Evolutionary conservation across 495 filamentous ascomycete genomes (phyloP).

Genomic region (Neurospora sp.): DNA sequence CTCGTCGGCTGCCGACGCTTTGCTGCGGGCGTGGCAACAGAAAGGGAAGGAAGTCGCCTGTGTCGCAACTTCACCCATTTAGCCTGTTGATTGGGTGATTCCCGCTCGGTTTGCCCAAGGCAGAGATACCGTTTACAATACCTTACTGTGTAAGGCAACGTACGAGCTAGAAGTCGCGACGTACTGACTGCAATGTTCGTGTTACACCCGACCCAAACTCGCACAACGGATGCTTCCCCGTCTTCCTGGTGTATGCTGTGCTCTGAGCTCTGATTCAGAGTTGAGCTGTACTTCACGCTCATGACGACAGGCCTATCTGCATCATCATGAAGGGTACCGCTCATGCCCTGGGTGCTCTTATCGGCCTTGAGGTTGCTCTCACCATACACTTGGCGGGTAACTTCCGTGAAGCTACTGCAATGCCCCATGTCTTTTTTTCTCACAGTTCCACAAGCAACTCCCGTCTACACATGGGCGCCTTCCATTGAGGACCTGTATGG

Average conservation of each 20-base stretch:
- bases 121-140: background rate
- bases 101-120: background rate
- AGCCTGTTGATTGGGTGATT: background rate
- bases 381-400: background rate
- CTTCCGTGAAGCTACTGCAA: background rate
- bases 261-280: background rate
- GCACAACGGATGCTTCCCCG: constrained; percentile 3
- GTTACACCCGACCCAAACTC: background rate
- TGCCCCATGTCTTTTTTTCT: background rate
- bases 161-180: background rate
- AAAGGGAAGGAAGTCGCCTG: background rate
- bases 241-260: background rate
- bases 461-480: background rate
- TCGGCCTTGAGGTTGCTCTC: background rate
- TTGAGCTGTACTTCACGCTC: background rate
- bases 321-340: background rate
- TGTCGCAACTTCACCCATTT: background rate
- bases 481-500: background rate
- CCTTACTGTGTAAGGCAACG: background rate
- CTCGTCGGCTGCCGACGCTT: background rate
- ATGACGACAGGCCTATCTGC: background rate
- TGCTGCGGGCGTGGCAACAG: background rate
- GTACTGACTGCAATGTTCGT: background rate
- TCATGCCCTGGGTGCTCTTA: background rate
- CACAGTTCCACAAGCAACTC: background rate